Evolutionary conservation across 208 protist species (phyloP).

Genomic region (Naegleria fowleri): DNA sequence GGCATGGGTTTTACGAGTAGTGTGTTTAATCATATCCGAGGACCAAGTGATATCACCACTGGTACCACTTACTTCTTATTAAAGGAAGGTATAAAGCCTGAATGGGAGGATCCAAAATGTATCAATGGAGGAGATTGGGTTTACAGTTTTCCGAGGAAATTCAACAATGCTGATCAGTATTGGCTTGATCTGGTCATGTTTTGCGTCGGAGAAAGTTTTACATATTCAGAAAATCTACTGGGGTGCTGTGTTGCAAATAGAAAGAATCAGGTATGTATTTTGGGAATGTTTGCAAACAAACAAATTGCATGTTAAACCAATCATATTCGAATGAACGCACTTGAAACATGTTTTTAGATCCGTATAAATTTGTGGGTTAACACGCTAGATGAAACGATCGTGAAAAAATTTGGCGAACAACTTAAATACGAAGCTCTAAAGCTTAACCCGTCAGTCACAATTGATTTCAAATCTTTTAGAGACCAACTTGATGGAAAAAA

Average conservation of each 20-base stretch:
- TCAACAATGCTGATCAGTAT: background rate
- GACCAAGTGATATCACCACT: conserved; percentile 58
- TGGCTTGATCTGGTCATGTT: conserved; percentile 4
- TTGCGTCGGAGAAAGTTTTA: background rate
- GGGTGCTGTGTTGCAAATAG: background rate
- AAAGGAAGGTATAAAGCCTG: conserved; percentile 85
- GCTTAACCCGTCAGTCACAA: background rate
- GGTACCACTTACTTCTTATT: conserved; percentile 86
- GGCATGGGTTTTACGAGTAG: background rate
- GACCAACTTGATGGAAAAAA: background rate
- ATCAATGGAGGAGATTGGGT: conserved; percentile 54
- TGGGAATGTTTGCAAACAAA: background rate
- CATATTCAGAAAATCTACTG: background rate
- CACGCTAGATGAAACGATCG: background rate
- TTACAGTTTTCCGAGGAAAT: background rate
- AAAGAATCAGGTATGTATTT: background rate
- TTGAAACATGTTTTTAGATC: background rate
- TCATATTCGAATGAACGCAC: background rate
- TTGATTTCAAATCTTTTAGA: background rate
- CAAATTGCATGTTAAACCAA: background rate
- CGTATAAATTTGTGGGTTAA: background rate
- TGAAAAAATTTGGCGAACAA: background rate
- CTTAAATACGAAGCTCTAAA: background rate
- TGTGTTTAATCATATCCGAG: conserved; percentile 82
- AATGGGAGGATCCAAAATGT: conserved; percentile 88